phyloP scores from a whole-genome alignment of 306 rosid species.

The Arachis hypogaea region DNA sequence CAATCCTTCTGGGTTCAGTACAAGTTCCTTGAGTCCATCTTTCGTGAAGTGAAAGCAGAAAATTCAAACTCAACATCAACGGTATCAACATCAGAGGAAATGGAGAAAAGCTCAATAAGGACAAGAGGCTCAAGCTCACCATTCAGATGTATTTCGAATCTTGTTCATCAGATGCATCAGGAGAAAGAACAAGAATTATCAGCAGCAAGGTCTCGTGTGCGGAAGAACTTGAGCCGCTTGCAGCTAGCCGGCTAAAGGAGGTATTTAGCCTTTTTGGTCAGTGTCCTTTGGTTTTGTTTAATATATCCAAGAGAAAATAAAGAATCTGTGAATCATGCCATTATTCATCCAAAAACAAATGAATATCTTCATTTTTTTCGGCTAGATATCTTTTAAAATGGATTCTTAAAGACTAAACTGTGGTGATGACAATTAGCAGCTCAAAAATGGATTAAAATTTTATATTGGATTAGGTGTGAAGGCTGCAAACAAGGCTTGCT shows the following conservation, averaged over 20 bases:
- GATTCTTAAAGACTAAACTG: neutral
- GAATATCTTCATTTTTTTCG: neutral
- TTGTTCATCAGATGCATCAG: conserved; percentile 87
- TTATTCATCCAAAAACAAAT: conserved; percentile 17
- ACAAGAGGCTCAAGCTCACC: conserved; percentile 92
- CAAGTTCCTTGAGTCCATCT: conserved; percentile 83
- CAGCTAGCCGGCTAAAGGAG: conserved; percentile 80
- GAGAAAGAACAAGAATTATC: conserved; percentile 93
- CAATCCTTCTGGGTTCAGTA: conserved; percentile 62
- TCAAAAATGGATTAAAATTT: conserved; percentile 15
- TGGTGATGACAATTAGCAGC: conserved; percentile 9
- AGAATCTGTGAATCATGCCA: neutral
- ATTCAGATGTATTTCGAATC: conserved; percentile 85
- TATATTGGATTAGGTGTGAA: conserved; percentile 63
- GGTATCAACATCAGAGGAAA: conserved; percentile 45
- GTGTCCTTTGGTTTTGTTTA: conserved; percentile 14
- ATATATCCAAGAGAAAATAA: neutral
- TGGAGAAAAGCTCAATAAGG: conserved; percentile 68
- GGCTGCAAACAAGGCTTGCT: conserved; percentile 84
- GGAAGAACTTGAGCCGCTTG: conserved; percentile 80
- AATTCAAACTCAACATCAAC: conserved; percentile 40
- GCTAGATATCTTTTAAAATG: conserved; percentile 7
- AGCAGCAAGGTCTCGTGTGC: conserved; percentile 56
- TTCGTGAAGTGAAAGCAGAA: conserved; percentile 73
- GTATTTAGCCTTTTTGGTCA: conserved; percentile 41